Percentiles rank a stretch among this genome's conserved stretches.
Conservation (phyloP, 1,284 basidiomycete genomes). For the Tetrapyrgos nigripes region DNA sequence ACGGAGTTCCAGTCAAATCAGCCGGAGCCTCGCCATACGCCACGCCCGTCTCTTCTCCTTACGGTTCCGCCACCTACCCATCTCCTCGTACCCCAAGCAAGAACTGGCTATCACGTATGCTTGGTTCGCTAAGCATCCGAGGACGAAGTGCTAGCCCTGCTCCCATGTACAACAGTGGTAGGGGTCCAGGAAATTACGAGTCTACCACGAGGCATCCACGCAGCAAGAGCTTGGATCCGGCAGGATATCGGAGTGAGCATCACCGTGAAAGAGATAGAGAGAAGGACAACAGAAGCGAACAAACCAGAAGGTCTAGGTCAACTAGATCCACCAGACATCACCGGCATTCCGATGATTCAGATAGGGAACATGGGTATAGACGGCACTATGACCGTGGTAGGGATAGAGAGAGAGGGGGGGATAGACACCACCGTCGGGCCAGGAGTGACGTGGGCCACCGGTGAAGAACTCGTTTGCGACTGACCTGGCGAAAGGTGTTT, state of each 20-base stretch:
- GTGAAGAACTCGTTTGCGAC: conserved; percentile 3
- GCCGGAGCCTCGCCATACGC: background rate
- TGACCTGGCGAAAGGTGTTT: no score
- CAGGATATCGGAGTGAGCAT: background rate
- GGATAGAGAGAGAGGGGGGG: background rate
- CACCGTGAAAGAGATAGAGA: background rate
- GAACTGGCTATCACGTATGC: conserved; percentile 7
- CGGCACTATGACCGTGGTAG: background rate
- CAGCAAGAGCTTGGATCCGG: background rate
- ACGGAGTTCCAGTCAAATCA: background rate
- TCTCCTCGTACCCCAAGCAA: background rate
- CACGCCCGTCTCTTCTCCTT: background rate
- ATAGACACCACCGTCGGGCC: background rate
- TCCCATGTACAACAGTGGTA: background rate
- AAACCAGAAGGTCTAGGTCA: background rate
- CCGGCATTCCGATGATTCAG: background rate
- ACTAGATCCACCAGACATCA: background rate
- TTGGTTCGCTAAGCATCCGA: conserved; percentile 1
- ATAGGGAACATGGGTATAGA: background rate
- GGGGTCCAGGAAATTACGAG: background rate
- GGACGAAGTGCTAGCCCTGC: conserved; percentile 7
- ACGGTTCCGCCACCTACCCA: background rate
- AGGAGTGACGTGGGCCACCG: background rate
- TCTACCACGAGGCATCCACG: background rate
- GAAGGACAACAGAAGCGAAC: background rate